Evolutionary conservation across 2,329 filamentous ascomycete genomes (phyloP).

Genomic region (Microthyrium microscopicum): DNA sequence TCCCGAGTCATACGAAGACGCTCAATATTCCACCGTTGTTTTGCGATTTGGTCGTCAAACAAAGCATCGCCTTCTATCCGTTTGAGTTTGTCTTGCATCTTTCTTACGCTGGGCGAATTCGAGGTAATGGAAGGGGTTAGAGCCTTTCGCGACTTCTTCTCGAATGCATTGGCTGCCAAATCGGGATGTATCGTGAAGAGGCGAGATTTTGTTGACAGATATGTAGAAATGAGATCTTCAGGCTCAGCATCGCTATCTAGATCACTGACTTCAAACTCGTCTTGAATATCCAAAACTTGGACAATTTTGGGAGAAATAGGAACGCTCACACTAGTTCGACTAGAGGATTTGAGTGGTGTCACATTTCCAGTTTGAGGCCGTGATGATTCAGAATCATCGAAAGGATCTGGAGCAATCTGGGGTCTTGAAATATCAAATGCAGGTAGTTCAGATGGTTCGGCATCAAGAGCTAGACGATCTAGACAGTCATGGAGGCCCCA

Average conservation of each 20-base stretch:
- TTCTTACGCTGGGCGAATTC: conserved; percentile 35
- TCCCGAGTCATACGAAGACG: conserved; percentile 9
- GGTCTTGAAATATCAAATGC: conserved; percentile 1
- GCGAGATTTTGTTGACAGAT: conserved; percentile 52
- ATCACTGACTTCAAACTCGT: conserved; percentile 28
- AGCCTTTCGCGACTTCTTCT: conserved; percentile 11
- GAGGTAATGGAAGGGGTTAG: conserved; percentile 11
- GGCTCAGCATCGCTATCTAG: conserved; percentile 33
- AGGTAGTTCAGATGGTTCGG: conserved; percentile 38
- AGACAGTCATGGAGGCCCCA: conserved; percentile 81
- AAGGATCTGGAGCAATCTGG: too few species aligned
- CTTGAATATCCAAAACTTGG: conserved; percentile 10
- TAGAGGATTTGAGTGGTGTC: too few species aligned
- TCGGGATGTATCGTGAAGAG: conserved; percentile 32
- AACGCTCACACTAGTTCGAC: too few species aligned
- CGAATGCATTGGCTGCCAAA: conserved; percentile 30
- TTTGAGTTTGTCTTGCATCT: conserved; percentile 55
- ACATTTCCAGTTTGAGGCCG: too few species aligned
- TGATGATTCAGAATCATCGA: too few species aligned
- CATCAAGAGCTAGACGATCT: conserved; percentile 78
- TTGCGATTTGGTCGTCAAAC: conserved; percentile 31
- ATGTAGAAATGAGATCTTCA: conserved; percentile 47
- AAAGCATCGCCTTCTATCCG: conserved; percentile 51
- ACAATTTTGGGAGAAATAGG: too few species aligned
- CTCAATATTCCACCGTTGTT: conserved; percentile 24